Evolutionary conservation across 2,329 filamentous ascomycete genomes (phyloP).

Genomic region (Torrubiellomyces zombiae): DNA sequence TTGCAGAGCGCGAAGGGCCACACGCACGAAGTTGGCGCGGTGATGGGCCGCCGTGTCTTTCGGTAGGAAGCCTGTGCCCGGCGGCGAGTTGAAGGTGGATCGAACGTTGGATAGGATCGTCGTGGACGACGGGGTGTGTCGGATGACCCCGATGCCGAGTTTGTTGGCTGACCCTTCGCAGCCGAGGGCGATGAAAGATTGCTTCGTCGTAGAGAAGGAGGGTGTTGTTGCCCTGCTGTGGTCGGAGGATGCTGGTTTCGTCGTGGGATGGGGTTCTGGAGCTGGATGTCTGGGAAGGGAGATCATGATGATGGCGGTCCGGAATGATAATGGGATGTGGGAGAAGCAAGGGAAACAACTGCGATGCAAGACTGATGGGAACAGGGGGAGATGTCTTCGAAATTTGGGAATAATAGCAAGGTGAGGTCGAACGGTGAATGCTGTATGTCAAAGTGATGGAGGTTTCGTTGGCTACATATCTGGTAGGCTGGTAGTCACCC

Average conservation of each 20-base stretch:
- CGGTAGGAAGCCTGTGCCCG: constrained; percentile 85
- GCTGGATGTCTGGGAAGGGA: no score
- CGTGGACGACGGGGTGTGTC: constrained; percentile 43
- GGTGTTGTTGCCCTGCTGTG: constrained; percentile 10
- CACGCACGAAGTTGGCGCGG: constrained; percentile 61
- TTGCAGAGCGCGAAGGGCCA: constrained; percentile 65
- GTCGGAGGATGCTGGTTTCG: no score
- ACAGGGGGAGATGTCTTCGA: no score
- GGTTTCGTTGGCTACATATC: no score
- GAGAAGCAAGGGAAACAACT: no score
- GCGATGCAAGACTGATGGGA: no score
- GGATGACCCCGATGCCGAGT: constrained; percentile 82
- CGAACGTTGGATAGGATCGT: constrained; percentile 81
- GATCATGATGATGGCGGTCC: not conserved
- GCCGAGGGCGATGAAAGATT: constrained; percentile 36
- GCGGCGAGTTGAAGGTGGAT: constrained; percentile 82
- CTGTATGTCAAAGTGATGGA: no score
- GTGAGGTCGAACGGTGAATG: no score
- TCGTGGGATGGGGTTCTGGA: no score
- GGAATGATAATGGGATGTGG: no score
- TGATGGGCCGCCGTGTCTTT: constrained; percentile 94
- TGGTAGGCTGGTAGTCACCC: no score
- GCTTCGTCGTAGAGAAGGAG: constrained; percentile 9
- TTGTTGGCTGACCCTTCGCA: constrained; percentile 95
- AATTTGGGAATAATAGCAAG: no score